A percentile compares a stretch with the other conserved stretches of the same genome.
phyloP scores from a whole-genome alignment of 495 filamentous ascomycete genomes.

The Xylaria grammica region DNA sequence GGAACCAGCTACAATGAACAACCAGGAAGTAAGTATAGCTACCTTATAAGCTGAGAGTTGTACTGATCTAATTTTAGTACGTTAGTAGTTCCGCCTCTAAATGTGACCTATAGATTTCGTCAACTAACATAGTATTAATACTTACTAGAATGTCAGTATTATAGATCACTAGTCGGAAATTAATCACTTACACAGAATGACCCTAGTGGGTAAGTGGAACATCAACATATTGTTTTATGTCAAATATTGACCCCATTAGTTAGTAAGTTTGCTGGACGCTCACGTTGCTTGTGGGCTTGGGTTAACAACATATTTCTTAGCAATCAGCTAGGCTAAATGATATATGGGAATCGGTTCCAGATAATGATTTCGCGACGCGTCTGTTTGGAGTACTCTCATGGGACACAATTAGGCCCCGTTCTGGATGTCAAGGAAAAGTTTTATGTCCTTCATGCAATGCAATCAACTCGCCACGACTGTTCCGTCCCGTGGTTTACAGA shows the following conservation, averaged over 20 bases:
- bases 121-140: not conserved
- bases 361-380: not conserved
- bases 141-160: constrained; percentile 6
- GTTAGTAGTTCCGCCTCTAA: not conserved
- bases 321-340: not conserved
- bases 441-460: not conserved
- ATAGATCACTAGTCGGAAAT: not conserved
- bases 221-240: not conserved
- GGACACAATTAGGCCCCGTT: not conserved
- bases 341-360: not conserved
- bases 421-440: not conserved
- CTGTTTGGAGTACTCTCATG: not conserved
- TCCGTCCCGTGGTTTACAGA: not conserved
- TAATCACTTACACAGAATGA: not conserved
- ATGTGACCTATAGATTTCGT: not conserved
- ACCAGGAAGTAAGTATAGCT: not conserved
- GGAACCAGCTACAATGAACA: too few relatives aligned
- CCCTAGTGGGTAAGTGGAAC: not conserved
- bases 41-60: not conserved
- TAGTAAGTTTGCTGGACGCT: not conserved
- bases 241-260: not conserved
- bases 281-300: not conserved
- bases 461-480: not conserved
- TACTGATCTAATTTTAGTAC: not conserved
- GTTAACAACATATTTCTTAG: not conserved